Conservation (phyloP, 2,329 filamentous ascomycete genomes). For the Macrophomina tecta region DNA sequence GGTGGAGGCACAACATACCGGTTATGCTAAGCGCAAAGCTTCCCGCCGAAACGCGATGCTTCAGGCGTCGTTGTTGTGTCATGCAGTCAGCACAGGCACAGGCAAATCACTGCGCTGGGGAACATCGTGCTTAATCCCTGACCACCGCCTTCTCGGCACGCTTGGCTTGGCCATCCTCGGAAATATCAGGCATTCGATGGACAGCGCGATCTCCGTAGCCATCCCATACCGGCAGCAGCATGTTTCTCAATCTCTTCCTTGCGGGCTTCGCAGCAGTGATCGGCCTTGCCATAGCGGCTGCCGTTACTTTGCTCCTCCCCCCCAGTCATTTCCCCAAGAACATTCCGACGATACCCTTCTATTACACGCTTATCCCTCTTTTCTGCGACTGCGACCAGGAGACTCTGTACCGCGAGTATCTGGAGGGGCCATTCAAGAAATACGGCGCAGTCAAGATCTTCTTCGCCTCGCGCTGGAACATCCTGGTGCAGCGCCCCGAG, state of each 20-base stretch:
- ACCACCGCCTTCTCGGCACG: not conserved
- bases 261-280: not conserved
- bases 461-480: conserved; percentile 57
- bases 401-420: conserved; percentile 48
- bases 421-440: conserved; percentile 46
- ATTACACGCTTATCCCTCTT: conserved; percentile 51
- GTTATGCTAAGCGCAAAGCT: not conserved
- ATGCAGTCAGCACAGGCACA: not conserved
- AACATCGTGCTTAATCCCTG: conserved; percentile 5
- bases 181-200: not conserved
- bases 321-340: conserved; percentile 36
- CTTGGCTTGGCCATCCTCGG: not conserved
- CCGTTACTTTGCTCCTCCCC: conserved; percentile 18
- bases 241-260: conserved; percentile 8
- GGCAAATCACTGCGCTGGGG: conserved; percentile 2
- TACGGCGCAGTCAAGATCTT: conserved; percentile 57
- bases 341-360: conserved; percentile 54
- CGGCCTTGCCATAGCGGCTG: not conserved
- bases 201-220: not conserved
- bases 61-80: not conserved
- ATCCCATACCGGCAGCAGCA: not conserved
- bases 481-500: conserved; percentile 53
- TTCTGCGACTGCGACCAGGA: conserved; percentile 53
- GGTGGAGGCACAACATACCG: not conserved
- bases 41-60: not conserved